Percentiles rank a stretch among this genome's conserved stretches.
These are phyloP conservation scores for Colletotrichum abscissum DNA, from an alignment of 2,329 filamentous ascomycete genomes.

Conservation along the genomic window DNA sequence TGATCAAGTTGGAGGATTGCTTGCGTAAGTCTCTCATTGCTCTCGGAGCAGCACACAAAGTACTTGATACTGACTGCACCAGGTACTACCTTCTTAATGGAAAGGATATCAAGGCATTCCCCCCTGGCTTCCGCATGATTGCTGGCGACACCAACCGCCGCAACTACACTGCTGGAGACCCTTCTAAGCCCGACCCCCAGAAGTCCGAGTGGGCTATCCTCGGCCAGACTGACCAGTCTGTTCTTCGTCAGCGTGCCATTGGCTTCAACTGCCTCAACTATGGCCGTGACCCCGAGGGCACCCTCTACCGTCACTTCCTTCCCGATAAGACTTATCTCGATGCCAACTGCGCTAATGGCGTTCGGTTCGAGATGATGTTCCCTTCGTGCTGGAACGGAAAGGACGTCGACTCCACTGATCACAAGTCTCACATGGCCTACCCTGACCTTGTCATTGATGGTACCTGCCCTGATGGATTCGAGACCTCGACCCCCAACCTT, in stretches of 20 bases:
- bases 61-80: constrained; percentile 6
- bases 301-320: constrained; percentile 83
- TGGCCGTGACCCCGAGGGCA: constrained; percentile 69
- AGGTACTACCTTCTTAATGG: constrained; percentile 87
- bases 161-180: constrained; percentile 76
- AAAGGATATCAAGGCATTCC: constrained; percentile 78
- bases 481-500: constrained; percentile 76
- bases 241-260: constrained; percentile 82
- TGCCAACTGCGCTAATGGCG: constrained; percentile 81
- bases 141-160: constrained; percentile 77
- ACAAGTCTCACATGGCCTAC: constrained; percentile 79
- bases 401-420: constrained; percentile 64
- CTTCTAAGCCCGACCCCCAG: constrained; percentile 69
- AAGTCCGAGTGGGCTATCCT: constrained; percentile 77
- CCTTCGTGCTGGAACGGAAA: constrained; percentile 89
- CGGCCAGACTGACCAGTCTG: constrained; percentile 73
- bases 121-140: constrained; percentile 82
- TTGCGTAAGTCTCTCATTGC: constrained; percentile 73
- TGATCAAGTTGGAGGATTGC: constrained; percentile 82
- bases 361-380: constrained; percentile 88
- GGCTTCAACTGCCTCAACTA: constrained; percentile 99
- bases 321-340: constrained; percentile 86
- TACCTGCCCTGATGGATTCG: constrained; percentile 76
- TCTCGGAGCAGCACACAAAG: not conserved
- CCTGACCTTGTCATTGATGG: constrained; percentile 82